Evolutionary conservation across 1,284 basidiomycete species (phyloP).

Genomic region (Phellopilus nigrolimitatus): DNA sequence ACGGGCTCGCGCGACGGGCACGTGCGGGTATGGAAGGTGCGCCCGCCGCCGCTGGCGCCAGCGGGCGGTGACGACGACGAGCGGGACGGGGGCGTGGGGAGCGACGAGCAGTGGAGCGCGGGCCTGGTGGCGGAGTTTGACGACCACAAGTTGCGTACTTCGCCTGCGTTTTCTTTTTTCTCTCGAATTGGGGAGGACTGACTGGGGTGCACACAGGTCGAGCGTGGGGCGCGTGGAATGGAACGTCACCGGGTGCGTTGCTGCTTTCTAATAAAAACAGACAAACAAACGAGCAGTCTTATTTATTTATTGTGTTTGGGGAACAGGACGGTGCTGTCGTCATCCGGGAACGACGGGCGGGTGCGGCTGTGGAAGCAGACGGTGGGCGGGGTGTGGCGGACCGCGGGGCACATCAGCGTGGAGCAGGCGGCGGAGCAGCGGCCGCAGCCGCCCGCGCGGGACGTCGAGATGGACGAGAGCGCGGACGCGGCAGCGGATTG

Average conservation of each 20-base stretch:
- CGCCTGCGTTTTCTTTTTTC: conserved; percentile 1
- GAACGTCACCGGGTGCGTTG: conserved; percentile 79
- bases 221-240: conserved; percentile 73
- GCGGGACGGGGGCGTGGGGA: conserved; percentile 37
- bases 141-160: conserved; percentile 73
- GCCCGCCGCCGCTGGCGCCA: conserved; percentile 48
- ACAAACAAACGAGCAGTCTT: too few relatives aligned
- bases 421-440: conserved; percentile 65
- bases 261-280: too few relatives aligned
- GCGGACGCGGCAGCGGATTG: conserved; percentile 14
- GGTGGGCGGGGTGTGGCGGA: conserved; percentile 67
- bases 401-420: conserved; percentile 72
- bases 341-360: conserved; percentile 85
- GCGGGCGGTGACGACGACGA: too few relatives aligned
- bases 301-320: conserved; percentile 26
- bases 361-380: conserved; percentile 87
- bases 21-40: conserved; percentile 83
- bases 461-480: conserved; percentile 35
- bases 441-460: conserved; percentile 25
- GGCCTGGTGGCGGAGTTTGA: conserved; percentile 81
- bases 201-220: conserved; percentile 25
- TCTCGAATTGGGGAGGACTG: conserved; percentile 1
- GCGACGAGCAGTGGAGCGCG: conserved; percentile 63
- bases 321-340: conserved; percentile 81
- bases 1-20: conserved; percentile 82